phyloP scores from a whole-genome alignment of 2,329 filamentous ascomycete species.

The Phoma sp. region DNA sequence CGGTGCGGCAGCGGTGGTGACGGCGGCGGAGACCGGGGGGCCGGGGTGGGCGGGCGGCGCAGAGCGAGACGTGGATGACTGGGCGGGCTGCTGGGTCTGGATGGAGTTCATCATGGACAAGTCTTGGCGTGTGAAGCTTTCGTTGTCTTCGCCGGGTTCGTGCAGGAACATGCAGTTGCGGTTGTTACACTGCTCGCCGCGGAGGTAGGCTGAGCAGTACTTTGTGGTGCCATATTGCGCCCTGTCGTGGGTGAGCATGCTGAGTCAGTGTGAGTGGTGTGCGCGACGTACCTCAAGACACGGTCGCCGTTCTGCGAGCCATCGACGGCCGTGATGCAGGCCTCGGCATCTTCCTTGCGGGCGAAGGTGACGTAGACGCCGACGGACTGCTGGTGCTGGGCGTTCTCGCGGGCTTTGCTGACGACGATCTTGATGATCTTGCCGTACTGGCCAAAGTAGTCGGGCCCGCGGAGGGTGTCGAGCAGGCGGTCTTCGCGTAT shows the following conservation, averaged over 20 bases:
- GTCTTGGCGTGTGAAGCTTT: slow-evolving; percentile 94
- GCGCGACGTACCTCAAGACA: slow-evolving; percentile 69
- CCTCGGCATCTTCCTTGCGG: slow-evolving; percentile 85
- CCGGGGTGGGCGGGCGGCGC: slow-evolving; percentile 60
- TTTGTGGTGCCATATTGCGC: slow-evolving; percentile 90
- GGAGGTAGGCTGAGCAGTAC: slow-evolving; percentile 96
- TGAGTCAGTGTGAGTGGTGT: background rate
- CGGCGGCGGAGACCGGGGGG: slow-evolving; percentile 57
- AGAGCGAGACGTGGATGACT: slow-evolving; percentile 60
- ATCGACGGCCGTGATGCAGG: slow-evolving; percentile 91
- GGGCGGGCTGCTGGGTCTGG: slow-evolving; percentile 75
- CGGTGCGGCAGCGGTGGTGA: slow-evolving; percentile 51
- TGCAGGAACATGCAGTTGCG: slow-evolving; percentile 98
- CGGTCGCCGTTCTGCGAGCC: slow-evolving; percentile 91
- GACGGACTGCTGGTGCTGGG: slow-evolving; percentile 78
- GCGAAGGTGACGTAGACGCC: slow-evolving; percentile 99
- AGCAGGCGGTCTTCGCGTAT: slow-evolving; percentile 92
- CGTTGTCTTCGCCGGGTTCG: slow-evolving; percentile 96
- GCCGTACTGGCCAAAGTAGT: slow-evolving; percentile 98
- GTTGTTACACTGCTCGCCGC: slow-evolving; percentile 93
- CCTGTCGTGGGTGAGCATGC: slow-evolving; percentile 49
- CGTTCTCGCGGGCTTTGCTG: slow-evolving; percentile 86
- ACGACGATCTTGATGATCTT: slow-evolving; percentile 99
- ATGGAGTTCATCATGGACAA: slow-evolving; percentile 93
- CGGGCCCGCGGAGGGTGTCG: slow-evolving; percentile 84